Percentiles rank a stretch among this genome's conserved stretches.
Conservation (phyloP, 2,329 filamentous ascomycete species). For the Ceratocystis cubensis region DNA sequence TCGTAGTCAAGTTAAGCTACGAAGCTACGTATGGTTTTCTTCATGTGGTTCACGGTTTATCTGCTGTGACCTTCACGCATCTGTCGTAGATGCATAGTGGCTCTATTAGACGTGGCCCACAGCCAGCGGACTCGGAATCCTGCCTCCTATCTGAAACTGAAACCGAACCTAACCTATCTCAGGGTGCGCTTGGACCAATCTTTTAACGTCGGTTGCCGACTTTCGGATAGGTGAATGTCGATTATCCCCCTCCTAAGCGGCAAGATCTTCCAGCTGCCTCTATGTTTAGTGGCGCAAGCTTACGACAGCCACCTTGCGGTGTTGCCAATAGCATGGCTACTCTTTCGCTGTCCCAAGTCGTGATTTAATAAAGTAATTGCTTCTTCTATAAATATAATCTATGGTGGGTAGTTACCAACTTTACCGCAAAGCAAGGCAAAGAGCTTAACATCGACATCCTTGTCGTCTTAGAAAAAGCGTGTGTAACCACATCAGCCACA, state of each 20-base stretch:
- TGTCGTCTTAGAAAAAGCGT: background rate
- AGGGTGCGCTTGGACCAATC: background rate
- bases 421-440: background rate
- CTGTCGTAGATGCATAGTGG: background rate
- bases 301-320: background rate
- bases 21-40: too few species aligned
- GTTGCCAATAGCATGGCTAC: background rate
- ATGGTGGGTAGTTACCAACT: background rate
- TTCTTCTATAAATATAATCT: background rate
- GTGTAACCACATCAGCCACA: conserved; percentile 1
- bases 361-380: background rate
- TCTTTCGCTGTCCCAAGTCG: background rate
- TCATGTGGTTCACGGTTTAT: too few species aligned
- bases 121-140: background rate
- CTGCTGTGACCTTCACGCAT: too few species aligned
- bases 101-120: background rate
- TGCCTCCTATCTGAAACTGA: background rate
- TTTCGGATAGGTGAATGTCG: conserved; percentile 2
- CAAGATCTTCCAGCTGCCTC: background rate
- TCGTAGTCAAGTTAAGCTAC: background rate
- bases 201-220: background rate
- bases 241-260: background rate
- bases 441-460: background rate
- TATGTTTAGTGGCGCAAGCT: background rate
- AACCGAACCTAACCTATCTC: background rate